Evolutionary conservation across 139 green algal species (phyloP).

Genomic region (Tetraselmis striata): DNA sequence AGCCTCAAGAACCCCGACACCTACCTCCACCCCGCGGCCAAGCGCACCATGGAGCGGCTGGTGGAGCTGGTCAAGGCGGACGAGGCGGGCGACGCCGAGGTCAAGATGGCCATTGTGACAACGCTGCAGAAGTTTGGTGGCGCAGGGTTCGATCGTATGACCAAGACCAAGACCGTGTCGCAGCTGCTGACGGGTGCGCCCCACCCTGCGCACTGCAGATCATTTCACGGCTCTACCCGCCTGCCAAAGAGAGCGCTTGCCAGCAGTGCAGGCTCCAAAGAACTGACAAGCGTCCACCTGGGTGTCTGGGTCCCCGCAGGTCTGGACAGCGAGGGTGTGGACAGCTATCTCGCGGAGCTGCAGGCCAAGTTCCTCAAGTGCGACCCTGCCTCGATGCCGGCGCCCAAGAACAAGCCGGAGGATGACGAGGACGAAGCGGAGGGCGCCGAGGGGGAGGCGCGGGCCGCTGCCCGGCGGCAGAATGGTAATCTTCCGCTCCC

Average conservation of each 20-base stretch:
- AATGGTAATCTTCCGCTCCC: too few species aligned
- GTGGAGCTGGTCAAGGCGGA: background rate
- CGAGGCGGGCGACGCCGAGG: background rate
- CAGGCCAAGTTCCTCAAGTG: background rate
- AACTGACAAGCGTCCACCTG: too few species aligned
- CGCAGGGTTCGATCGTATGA: background rate
- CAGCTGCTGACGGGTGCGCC: background rate
- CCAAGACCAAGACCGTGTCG: background rate
- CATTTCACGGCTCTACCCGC: too few species aligned
- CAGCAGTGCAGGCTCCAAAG: too few species aligned
- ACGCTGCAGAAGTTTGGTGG: background rate
- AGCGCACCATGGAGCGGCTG: conserved; percentile 40
- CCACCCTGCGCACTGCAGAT: too few species aligned
- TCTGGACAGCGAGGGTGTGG: background rate
- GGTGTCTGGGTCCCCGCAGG: too few species aligned
- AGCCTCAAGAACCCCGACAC: conserved; percentile 34
- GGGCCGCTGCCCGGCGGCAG: background rate
- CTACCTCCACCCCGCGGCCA: conserved; percentile 54
- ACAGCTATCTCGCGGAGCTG: background rate
- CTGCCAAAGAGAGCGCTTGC: too few species aligned
- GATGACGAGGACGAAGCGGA: background rate
- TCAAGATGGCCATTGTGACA: background rate
- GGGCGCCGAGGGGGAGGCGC: background rate
- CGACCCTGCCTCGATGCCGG: background rate
- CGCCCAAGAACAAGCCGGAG: background rate